Percentiles rank a stretch among this genome's conserved stretches.
These are phyloP conservation scores for Pestalotiopsis sp. DNA, from an alignment of 2,329 filamentous ascomycete species.

Conservation along the genomic window DNA sequence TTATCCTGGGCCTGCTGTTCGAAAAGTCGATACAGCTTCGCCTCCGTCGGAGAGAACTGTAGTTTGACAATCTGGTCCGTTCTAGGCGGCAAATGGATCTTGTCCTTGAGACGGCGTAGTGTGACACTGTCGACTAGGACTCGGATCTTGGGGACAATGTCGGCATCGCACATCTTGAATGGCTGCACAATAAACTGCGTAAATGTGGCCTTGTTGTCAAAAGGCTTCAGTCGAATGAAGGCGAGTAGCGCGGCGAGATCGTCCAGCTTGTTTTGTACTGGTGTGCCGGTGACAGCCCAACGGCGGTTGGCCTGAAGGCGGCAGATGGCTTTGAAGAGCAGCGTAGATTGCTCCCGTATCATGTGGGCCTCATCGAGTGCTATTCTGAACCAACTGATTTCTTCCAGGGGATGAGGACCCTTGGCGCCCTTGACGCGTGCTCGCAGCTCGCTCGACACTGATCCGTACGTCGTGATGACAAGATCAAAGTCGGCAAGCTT, in stretches of 20 bases:
- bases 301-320: constrained; percentile 77
- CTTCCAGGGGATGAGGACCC: constrained; percentile 67
- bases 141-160: constrained; percentile 82
- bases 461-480: constrained; percentile 91
- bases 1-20: constrained; percentile 78
- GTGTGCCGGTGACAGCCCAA: constrained; percentile 97
- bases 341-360: constrained; percentile 82
- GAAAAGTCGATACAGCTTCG: constrained; percentile 81
- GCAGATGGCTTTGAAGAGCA: constrained; percentile 84
- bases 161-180: constrained; percentile 84
- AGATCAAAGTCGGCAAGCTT: constrained; percentile 77
- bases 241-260: constrained; percentile 86
- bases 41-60: constrained; percentile 76
- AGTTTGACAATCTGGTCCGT: constrained; percentile 74
- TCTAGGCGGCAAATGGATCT: constrained; percentile 78
- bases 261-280: constrained; percentile 90
- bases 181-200: constrained; percentile 78
- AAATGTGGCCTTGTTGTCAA: constrained; percentile 78
- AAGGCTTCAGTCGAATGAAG: constrained; percentile 83
- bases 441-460: constrained; percentile 77
- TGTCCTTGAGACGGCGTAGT: constrained; percentile 87
- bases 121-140: constrained; percentile 95
- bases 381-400: constrained; percentile 89
- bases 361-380: constrained; percentile 94
- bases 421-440: constrained; percentile 63